A percentile compares a stretch with the other conserved stretches of the same genome.
Conservation (phyloP, 139 green algal genomes). For the Pseudopediastrum boryanum region DNA sequence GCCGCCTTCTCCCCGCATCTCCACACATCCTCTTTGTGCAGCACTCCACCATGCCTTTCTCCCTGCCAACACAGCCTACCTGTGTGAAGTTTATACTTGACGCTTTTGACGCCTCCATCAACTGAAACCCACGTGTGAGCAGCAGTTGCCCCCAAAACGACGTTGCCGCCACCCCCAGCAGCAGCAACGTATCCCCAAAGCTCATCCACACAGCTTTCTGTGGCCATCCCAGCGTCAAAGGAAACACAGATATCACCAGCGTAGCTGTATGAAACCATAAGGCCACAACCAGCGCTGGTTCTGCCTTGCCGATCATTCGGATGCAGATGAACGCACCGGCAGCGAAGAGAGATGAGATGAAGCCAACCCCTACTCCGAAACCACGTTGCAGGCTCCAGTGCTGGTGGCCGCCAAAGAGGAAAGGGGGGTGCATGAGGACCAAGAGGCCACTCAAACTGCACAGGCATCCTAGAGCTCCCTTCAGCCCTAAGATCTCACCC, state of each 20-base stretch:
- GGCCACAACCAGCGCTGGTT: slow-evolving; percentile 45
- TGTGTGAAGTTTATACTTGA: slow-evolving; percentile 55
- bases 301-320: slow-evolving; percentile 43
- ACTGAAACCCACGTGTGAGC: slow-evolving; percentile 50
- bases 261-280: slow-evolving; percentile 59
- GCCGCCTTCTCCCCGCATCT: too few species aligned
- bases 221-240: slow-evolving; percentile 44
- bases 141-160: slow-evolving; percentile 51
- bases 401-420: slow-evolving; percentile 40
- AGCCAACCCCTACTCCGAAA: slow-evolving; percentile 35
- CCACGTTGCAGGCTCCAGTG: slow-evolving; percentile 36
- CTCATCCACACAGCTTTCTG: slow-evolving; percentile 23
- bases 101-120: slow-evolving; percentile 38
- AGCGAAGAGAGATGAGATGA: slow-evolving; percentile 36
- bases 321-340: slow-evolving; percentile 60
- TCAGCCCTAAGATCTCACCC: neutral
- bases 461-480: slow-evolving; percentile 31
- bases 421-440: slow-evolving; percentile 48
- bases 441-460: slow-evolving; percentile 45
- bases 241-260: slow-evolving; percentile 29
- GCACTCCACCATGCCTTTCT: neutral
- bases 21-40: neutral
- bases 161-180: slow-evolving; percentile 41
- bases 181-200: slow-evolving; percentile 25
- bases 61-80: slow-evolving; percentile 20